Percentiles rank a stretch among this genome's conserved stretches.
phyloP scores from a whole-genome alignment of 2,329 filamentous ascomycete genomes.

The Aureobasidium pullulans region DNA sequence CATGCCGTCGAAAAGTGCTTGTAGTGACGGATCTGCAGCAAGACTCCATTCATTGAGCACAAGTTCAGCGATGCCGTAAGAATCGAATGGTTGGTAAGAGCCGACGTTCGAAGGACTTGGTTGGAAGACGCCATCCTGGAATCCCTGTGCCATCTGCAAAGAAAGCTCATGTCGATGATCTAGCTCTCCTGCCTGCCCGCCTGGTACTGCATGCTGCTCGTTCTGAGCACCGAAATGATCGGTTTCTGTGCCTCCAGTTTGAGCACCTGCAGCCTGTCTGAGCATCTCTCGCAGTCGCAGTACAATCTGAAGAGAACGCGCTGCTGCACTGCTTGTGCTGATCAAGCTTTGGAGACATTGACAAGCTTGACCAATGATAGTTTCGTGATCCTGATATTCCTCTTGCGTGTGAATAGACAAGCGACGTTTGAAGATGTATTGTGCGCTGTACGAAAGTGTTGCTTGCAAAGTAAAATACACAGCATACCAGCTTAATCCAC shows the following conservation, averaged over 20 bases:
- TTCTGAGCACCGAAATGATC: not conserved
- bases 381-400: not conserved
- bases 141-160: not conserved
- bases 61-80: not conserved
- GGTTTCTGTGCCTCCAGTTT: not conserved
- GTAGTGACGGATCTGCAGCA: not conserved
- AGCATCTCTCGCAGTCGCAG: constrained; percentile 1
- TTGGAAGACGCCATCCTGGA: not conserved
- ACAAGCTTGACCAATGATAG: not conserved
- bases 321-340: not conserved
- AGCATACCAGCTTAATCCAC: constrained; percentile 19
- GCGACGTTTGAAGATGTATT: not conserved
- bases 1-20: not conserved
- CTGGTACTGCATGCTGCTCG: not conserved
- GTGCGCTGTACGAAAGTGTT: constrained; percentile 3
- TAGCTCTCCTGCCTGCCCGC: not conserved
- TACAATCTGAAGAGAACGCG: not conserved
- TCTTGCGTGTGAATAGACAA: not conserved
- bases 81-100: not conserved
- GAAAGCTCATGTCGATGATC: constrained; percentile 5
- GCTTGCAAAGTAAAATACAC: constrained; percentile 19
- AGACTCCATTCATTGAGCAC: constrained; percentile 8
- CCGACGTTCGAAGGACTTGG: not conserved
- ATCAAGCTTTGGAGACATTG: not conserved
- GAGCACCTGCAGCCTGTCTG: not conserved